Percentiles rank a stretch among this genome's conserved stretches.
phyloP scores from a whole-genome alignment of 2,329 filamentous ascomycete species.

The Penicillium sp. region DNA sequence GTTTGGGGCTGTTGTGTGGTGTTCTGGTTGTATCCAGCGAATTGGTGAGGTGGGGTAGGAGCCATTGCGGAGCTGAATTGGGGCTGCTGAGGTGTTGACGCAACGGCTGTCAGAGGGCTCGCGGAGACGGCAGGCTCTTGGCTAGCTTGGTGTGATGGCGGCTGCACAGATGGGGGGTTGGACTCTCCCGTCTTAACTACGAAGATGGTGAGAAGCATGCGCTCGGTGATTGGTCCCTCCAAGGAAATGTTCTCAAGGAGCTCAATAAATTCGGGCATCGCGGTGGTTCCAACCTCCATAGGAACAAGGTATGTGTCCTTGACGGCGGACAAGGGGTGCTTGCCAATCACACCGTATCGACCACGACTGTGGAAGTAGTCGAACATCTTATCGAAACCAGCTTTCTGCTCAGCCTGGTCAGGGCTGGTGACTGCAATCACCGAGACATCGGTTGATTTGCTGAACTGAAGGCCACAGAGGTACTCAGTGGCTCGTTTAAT shows the following conservation, averaged over 20 bases:
- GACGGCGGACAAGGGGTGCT: conserved; percentile 72
- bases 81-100: conserved; percentile 30
- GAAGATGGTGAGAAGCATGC: conserved; percentile 79
- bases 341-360: conserved; percentile 83
- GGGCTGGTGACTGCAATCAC: conserved; percentile 71
- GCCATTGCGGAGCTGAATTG: conserved; percentile 29
- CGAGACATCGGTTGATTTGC: conserved; percentile 77
- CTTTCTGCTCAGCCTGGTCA: conserved; percentile 58
- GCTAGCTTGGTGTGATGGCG: conserved; percentile 41
- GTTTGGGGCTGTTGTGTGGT: conserved; percentile 14
- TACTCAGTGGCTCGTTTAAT: conserved; percentile 86
- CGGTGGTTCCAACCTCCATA: conserved; percentile 67
- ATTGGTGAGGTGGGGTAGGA: conserved; percentile 25
- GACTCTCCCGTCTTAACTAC: conserved; percentile 68
- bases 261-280: conserved; percentile 80
- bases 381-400: conserved; percentile 74
- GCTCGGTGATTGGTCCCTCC: conserved; percentile 69
- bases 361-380: conserved; percentile 82
- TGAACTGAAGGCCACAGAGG: conserved; percentile 82
- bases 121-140: conserved; percentile 36
- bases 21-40: conserved; percentile 15
- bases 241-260: conserved; percentile 84
- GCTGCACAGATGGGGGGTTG: conserved; percentile 42
- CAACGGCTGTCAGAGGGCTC: conserved; percentile 34
- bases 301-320: conserved; percentile 92